phyloP scores from a whole-genome alignment of 108 stramenopile species.

The Skeletonema potamos region DNA sequence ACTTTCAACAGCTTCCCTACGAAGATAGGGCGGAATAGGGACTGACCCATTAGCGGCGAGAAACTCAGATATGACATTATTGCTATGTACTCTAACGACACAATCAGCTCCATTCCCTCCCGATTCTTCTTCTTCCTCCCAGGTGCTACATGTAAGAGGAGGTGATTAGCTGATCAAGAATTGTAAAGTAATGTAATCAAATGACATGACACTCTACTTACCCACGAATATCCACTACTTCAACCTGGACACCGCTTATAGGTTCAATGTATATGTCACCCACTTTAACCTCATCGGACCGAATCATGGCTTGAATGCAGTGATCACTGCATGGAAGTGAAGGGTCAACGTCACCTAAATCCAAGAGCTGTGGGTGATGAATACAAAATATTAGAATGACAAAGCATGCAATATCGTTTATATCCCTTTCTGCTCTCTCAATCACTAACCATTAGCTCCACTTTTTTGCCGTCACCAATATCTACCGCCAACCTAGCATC shows the following conservation, averaged over 20 bases:
- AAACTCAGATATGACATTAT: conserved; percentile 21
- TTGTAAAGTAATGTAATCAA: background rate
- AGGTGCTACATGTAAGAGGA: conserved; percentile 5
- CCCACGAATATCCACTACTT: conserved; percentile 21
- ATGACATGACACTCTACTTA: background rate
- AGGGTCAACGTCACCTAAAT: background rate
- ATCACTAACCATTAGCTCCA: conserved; percentile 50
- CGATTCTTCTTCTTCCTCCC: conserved; percentile 50
- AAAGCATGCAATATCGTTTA: background rate
- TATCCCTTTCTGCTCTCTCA: background rate
- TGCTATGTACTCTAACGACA: conserved; percentile 11
- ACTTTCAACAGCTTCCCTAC: conserved; percentile 27
- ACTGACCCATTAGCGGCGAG: conserved; percentile 34
- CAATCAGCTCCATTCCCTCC: conserved; percentile 47
- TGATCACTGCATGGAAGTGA: background rate
- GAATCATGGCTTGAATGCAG: conserved; percentile 22
- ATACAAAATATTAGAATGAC: background rate
- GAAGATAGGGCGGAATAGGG: conserved; percentile 61
- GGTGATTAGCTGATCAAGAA: background rate
- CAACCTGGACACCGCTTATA: conserved; percentile 12
- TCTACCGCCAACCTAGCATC: conserved; percentile 37
- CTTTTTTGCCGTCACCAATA: conserved; percentile 1
- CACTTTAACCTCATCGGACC: conserved; percentile 12
- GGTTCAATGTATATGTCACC: conserved; percentile 27
- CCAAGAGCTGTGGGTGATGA: background rate